These are phyloP conservation scores for Aspergillus steynii DNA, from an alignment of 495 filamentous ascomycete species.

Conservation along the genomic window DNA sequence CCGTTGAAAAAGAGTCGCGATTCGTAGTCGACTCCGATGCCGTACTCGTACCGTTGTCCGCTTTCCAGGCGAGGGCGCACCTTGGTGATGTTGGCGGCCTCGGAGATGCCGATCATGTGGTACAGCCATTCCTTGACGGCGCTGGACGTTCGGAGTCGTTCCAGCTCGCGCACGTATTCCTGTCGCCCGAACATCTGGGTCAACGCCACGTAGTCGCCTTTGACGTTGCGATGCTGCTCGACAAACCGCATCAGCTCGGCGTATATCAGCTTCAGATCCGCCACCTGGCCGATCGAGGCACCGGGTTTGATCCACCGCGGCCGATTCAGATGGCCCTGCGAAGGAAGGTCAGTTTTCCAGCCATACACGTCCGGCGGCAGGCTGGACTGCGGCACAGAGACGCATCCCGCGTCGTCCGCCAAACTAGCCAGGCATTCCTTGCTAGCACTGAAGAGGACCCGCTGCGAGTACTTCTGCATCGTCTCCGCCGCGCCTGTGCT, in stretches of 20 bases:
- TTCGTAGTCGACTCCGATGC: conserved; percentile 59
- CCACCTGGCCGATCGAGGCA: conserved; percentile 52
- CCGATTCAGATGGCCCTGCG: conserved; percentile 41
- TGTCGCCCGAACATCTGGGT: conserved; percentile 60
- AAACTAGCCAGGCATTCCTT: conserved; percentile 56
- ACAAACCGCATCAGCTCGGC: conserved; percentile 45
- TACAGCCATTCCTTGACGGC: conserved; percentile 48
- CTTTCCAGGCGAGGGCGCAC: conserved; percentile 36
- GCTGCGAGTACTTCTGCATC: conserved; percentile 54
- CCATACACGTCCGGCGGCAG: conserved; percentile 60
- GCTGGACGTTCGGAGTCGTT: conserved; percentile 41
- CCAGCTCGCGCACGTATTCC: conserved; percentile 55
- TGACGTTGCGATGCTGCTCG: conserved; percentile 34
- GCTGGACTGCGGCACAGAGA: conserved; percentile 53
- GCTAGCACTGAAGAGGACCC: conserved; percentile 60
- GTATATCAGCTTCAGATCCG: conserved; percentile 53
- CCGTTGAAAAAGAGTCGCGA: conserved; percentile 56
- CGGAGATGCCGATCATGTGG: conserved; percentile 41
- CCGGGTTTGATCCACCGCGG: conserved; percentile 55
- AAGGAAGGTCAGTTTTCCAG: conserved; percentile 49
- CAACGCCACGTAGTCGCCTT: conserved; percentile 51
- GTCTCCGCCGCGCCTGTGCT: conserved; percentile 23
- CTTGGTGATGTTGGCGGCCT: conserved; percentile 49
- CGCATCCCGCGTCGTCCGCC: conserved; percentile 50
- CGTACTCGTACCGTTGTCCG: conserved; percentile 54